Conservation (phyloP, 768 basidiomycete species). For the Rubroboletus pulcherrimus region DNA sequence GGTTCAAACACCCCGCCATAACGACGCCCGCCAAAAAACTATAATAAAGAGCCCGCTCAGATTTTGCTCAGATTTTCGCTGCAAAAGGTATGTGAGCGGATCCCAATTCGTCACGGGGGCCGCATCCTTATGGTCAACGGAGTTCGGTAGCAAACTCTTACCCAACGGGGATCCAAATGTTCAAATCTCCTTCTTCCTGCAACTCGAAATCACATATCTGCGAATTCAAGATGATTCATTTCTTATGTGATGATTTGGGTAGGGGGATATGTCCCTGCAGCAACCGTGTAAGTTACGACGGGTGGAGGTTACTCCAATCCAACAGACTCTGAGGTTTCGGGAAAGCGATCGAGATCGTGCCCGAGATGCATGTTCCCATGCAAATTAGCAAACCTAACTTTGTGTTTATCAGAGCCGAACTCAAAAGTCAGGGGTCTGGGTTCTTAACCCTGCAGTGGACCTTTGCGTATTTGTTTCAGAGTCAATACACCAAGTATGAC, state of each 20-base stretch:
- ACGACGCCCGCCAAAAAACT: slow-evolving; percentile 45
- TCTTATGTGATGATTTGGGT: too few species aligned
- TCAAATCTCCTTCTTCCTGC: too few species aligned
- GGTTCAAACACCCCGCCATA: slow-evolving; percentile 58
- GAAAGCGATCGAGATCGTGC: not conserved
- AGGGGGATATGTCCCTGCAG: too few species aligned
- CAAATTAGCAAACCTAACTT: slow-evolving; percentile 18
- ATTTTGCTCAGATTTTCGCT: slow-evolving; percentile 55
- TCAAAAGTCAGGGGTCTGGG: not conserved
- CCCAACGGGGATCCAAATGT: too few species aligned
- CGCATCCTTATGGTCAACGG: too few species aligned
- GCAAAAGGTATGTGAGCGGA: slow-evolving; percentile 53
- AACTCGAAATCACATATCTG: too few species aligned
- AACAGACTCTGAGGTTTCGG: not conserved
- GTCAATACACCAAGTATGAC: not conserved
- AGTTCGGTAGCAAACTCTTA: too few species aligned
- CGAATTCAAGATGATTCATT: too few species aligned
- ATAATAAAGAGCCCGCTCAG: slow-evolving; percentile 53
- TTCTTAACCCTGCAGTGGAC: not conserved
- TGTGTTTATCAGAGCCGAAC: not conserved
- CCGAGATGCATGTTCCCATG: slow-evolving; percentile 4
- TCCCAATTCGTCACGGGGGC: not conserved
- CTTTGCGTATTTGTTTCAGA: not conserved
- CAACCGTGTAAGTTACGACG: too few species aligned
- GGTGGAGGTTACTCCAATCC: too few species aligned